phyloP scores from a whole-genome alignment of 2,329 filamentous ascomycete species.

The Furcasterigmium furcatum region DNA sequence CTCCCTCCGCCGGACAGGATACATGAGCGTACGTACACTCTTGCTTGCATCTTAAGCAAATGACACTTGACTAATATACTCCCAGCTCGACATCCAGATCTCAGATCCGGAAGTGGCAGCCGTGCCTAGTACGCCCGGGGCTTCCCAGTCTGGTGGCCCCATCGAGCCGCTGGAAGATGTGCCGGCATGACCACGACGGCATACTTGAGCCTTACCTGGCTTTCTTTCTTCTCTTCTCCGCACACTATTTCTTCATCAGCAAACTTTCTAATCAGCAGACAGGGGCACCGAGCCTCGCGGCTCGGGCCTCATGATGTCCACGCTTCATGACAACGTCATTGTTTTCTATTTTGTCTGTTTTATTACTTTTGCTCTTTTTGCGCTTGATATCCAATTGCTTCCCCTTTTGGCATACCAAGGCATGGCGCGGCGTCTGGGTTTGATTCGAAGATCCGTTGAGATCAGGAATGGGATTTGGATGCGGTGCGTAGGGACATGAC shows the following conservation, averaged over 20 bases:
- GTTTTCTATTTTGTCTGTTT: not conserved
- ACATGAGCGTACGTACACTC: constrained; percentile 66
- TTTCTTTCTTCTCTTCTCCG: constrained; percentile 3
- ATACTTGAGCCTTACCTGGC: not conserved
- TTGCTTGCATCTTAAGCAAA: not conserved
- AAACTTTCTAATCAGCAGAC: constrained; percentile 10
- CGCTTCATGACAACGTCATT: constrained; percentile 2
- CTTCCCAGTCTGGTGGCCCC: constrained; percentile 8
- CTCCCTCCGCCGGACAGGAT: constrained; percentile 76
- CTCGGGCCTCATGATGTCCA: constrained; percentile 1
- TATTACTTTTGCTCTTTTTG: not conserved
- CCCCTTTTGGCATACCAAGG: constrained; percentile 11
- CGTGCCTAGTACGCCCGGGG: constrained; percentile 36
- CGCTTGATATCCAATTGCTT: constrained; percentile 12
- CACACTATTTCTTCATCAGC: not conserved
- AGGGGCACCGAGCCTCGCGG: not conserved
- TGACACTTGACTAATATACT: not conserved
- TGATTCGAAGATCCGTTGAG: not conserved
- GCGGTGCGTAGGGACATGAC: too few relatives aligned
- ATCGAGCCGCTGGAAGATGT: constrained; percentile 8
- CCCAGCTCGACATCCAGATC: constrained; percentile 75
- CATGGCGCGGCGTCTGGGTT: constrained; percentile 14
- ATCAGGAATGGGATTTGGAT: not conserved
- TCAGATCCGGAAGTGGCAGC: constrained; percentile 70
- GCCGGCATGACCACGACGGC: constrained; percentile 5